Percentiles rank a stretch among this genome's conserved stretches.
Conservation (phyloP, 208 protist species). For the Trypanosomatidae sp. region DNA sequence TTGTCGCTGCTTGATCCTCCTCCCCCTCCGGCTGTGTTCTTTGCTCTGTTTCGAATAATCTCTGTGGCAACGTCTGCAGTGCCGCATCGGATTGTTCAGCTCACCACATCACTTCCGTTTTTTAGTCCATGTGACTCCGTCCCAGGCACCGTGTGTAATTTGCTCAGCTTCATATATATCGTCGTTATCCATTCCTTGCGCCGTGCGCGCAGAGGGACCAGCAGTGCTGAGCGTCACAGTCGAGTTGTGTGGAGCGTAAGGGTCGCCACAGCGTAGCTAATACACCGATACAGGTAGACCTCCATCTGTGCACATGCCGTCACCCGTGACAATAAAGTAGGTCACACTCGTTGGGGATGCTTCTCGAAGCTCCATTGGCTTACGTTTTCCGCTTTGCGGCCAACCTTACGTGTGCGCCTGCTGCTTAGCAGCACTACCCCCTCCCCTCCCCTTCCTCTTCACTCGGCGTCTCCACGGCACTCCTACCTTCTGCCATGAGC, state of each 20-base stretch:
- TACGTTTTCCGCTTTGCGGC: neutral
- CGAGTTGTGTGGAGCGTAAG: neutral
- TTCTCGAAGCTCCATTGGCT: neutral
- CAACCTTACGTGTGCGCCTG: neutral
- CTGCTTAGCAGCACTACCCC: neutral
- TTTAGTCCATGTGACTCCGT: neutral
- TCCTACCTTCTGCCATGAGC: neutral
- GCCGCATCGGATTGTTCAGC: too few species aligned
- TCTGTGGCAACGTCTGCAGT: too few species aligned
- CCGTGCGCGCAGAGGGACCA: neutral
- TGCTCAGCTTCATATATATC: neutral
- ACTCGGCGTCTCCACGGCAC: neutral
- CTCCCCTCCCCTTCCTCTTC: neutral
- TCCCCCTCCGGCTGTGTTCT: neutral
- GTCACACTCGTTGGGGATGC: neutral
- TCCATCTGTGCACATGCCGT: neutral
- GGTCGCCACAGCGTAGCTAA: neutral
- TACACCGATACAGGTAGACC: neutral
- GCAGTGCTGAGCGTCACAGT: neutral
- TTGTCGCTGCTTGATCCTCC: conserved; percentile 3
- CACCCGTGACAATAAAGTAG: neutral
- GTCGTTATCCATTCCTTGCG: neutral
- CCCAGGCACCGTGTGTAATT: neutral
- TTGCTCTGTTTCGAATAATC: neutral
- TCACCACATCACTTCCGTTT: too few species aligned